Evolutionary conservation across 163 green algal species (phyloP).

Genomic region (Prototheca cutis): DNA sequence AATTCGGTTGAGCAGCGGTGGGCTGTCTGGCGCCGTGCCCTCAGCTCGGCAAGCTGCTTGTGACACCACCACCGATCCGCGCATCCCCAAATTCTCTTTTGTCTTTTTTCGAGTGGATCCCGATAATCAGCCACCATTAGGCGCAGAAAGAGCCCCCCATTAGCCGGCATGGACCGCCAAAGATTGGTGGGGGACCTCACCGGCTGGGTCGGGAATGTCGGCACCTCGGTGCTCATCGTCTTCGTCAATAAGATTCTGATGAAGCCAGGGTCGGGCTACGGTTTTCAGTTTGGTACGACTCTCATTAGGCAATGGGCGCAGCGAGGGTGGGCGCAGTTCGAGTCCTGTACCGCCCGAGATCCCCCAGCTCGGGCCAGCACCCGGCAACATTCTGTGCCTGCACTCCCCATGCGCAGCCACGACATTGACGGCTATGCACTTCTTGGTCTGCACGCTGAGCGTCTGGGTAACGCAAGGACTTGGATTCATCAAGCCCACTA

Average conservation of each 20-base stretch:
- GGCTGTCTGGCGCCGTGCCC: no score
- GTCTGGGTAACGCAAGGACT: slow-evolving; percentile 38
- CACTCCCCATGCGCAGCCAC: slow-evolving; percentile 47
- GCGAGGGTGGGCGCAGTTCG: background rate
- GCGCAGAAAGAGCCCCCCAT: background rate
- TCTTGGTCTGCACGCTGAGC: slow-evolving; percentile 43
- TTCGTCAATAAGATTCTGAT: slow-evolving; percentile 94
- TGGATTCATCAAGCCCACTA: slow-evolving; percentile 32
- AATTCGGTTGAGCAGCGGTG: no score
- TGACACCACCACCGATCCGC: no score
- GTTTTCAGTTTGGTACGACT: slow-evolving; percentile 62
- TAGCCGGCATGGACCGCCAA: background rate
- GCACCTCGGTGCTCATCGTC: slow-evolving; percentile 75
- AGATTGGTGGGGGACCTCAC: slow-evolving; percentile 14
- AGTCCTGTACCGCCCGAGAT: background rate
- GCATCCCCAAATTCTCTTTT: no score
- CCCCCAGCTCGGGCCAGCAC: background rate
- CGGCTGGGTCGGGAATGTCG: slow-evolving; percentile 59
- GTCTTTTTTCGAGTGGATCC: no score
- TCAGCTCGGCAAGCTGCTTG: no score
- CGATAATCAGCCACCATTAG: background rate
- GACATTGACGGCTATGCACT: slow-evolving; percentile 79
- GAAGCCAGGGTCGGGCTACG: slow-evolving; percentile 37
- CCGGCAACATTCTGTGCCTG: background rate
- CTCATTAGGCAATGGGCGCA: background rate